Evolutionary conservation across 2,329 filamentous ascomycete genomes (phyloP), one percentile per base, ranked within the genome.

Genomic region (Sarocladium oryzae): DNA sequence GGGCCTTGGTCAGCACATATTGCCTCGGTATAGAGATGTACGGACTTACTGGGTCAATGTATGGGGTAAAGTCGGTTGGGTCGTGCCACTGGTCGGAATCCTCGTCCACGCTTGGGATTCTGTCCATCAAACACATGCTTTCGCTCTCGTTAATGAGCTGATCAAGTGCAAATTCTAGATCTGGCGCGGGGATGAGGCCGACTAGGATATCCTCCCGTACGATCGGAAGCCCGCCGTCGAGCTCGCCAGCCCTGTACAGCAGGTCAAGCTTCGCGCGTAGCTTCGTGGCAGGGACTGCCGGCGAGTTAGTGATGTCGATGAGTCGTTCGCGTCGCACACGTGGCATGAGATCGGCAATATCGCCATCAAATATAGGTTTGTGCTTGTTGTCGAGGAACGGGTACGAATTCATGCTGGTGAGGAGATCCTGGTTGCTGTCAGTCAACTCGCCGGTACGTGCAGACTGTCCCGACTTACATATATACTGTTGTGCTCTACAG

Each of bases 321-420:
- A 91, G 74, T 50, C 90, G 81, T 62, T 90, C 84, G 49, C 79
- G 80, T 13, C 88, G 84, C 3, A 88, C 73, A 4, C 85, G 84
- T 2, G 88, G 83, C 0, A 92, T 85, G 52, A 99, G 93, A 56
- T 96, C 92, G 13, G 84, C 87, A 1, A 99, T 77, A 51, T 95
- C 87, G 1, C 87, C 85, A 1, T 91, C 95, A 66, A 96, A 96
- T 16, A 95, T 77, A 1, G 92, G 91, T 58, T 95, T 90, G 55
- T 91, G 82, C 66, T 96, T 97, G 70, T 95, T 95, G 69, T 96
- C 90, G n/a, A 99, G 79, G 71, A 95, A 96, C 0, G 93, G 93
- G 58, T 97, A 99, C 2, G 89, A 87, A 67, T 99, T 97, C 86
- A 99, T 92, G 64, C 93, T 90, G 0, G 91, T 97, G 16, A 97